Base-by-base conservation (phyloP, 148 eudicot genomes). In the Cornus controversa region DNA sequence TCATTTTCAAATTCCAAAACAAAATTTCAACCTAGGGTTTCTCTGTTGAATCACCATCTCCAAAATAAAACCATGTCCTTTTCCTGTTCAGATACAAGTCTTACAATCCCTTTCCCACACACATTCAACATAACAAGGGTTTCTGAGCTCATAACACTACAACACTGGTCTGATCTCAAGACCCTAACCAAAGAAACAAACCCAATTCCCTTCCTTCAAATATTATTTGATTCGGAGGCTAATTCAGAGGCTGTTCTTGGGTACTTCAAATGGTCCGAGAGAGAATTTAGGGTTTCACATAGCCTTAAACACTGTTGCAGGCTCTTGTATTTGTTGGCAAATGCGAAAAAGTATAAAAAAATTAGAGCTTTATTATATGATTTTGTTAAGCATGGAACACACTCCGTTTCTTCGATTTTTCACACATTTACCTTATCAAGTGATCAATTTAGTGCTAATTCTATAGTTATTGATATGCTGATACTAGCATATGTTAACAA, bases 401-500 rank as follows among this genome's bases (percentile, higher is more conserved):
- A 80, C 53, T 81, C 90, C 14, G 79, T 70, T 81, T 84, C 89
- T 13, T 80, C 86, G 37, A 42, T 91, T 75, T 88, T 90, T 76
- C 90, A 91, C 47, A 47, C 75, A 23, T 75, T 93, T 58, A 78
- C 82, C 4, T 28, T 50, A 62, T 45, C 11, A 31, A 73, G 82
- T 53, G 90, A 80, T 57, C 67, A 82, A 40, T 73, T 83, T 66
- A 77, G 88, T 67, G 81, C 23, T 10, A 84, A 80, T 82, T 84
- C 81, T 22, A 63, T 91, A 13, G 45, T 93, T 73, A 81, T 87
- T 70, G 97, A 91, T 78, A 84, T 89, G 90, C 77, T 93, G 80
- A 74, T 91, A 20, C 80, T 81, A 40, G 80, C 87, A 6, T 89
- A 78, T 81, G 89, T 87, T 77, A 62, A 31, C 31, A 81, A 78